Evolutionary conservation across 2,329 filamentous ascomycete species (phyloP).

Genomic region (Blumeria graminis): DNA sequence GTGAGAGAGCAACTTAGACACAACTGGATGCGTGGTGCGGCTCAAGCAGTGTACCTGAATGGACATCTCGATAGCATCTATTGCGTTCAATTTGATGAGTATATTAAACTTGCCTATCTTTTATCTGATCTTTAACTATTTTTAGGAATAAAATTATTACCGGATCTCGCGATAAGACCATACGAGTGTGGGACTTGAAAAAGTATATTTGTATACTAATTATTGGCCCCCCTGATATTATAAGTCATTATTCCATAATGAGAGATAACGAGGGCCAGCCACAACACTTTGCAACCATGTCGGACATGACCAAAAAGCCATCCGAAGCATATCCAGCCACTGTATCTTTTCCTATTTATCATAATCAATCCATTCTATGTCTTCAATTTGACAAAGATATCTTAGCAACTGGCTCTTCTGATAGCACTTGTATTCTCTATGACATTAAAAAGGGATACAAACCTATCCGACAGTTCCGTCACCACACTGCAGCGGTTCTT

Average conservation of each 20-base stretch:
- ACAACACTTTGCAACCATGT: constrained; percentile 30
- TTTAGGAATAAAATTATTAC: constrained; percentile 77
- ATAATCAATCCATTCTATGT: constrained; percentile 82
- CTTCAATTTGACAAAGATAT: constrained; percentile 85
- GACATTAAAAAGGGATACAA: constrained; percentile 55
- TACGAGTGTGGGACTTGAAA: constrained; percentile 87
- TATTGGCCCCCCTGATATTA: constrained; percentile 52
- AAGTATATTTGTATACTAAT: constrained; percentile 67
- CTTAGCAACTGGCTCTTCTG: constrained; percentile 84
- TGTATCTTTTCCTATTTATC: constrained; percentile 39
- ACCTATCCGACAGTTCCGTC: constrained; percentile 52
- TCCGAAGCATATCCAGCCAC: constrained; percentile 26
- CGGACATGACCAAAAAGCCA: constrained; percentile 16
- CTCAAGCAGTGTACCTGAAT: constrained; percentile 67
- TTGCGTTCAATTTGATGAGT: constrained; percentile 95
- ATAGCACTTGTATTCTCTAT: constrained; percentile 79
- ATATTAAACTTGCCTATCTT: constrained; percentile 16
- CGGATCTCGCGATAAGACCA: constrained; percentile 82
- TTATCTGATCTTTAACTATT: constrained; percentile 15
- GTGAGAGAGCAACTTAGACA: constrained; percentile 51
- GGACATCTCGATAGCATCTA: constrained; percentile 94
- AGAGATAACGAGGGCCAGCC: constrained; percentile 25
- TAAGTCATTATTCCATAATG: constrained; percentile 27
- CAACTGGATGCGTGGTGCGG: constrained; percentile 58
- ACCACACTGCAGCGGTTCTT: constrained; percentile 70